Evolutionary conservation across 208 protist genomes (phyloP).

Genomic region (Wallacemonas collosoma): DNA sequence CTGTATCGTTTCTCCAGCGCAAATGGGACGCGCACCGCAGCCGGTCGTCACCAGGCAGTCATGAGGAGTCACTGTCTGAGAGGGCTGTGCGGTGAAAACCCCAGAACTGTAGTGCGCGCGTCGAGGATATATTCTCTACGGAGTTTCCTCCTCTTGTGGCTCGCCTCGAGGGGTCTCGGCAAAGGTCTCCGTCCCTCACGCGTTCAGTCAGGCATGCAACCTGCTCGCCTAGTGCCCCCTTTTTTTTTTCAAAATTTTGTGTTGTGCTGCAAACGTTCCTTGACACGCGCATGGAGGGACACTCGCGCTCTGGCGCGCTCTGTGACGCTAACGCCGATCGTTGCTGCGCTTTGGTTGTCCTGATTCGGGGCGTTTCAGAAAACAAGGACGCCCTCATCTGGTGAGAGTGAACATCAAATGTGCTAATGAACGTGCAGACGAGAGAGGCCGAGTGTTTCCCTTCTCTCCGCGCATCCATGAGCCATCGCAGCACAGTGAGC

Average conservation of each 20-base stretch:
- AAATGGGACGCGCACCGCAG: slow-evolving; percentile 18
- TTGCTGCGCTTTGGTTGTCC: no score
- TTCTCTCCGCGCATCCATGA: neutral
- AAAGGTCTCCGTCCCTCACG: no score
- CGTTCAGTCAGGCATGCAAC: no score
- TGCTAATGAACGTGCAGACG: neutral
- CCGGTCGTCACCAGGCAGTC: neutral
- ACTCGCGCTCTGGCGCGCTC: neutral
- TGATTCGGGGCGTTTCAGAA: neutral
- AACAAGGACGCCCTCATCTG: neutral
- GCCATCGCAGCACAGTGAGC: no score
- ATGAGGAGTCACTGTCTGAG: neutral
- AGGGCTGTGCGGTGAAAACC: neutral
- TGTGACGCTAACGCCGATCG: neutral
- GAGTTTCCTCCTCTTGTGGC: no score
- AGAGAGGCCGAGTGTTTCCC: neutral
- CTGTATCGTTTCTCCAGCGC: slow-evolving; percentile 12
- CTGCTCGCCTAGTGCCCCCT: neutral
- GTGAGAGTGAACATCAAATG: neutral
- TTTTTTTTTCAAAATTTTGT: slow-evolving; percentile 10
- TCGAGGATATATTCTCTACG: no score
- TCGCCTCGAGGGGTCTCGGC: no score
- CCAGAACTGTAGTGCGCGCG: neutral
- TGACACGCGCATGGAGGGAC: neutral
- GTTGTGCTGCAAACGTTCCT: neutral